Evolutionary conservation across 2,329 filamentous ascomycete species (phyloP).

Genomic region (Neophaeococcomyces aloes): DNA sequence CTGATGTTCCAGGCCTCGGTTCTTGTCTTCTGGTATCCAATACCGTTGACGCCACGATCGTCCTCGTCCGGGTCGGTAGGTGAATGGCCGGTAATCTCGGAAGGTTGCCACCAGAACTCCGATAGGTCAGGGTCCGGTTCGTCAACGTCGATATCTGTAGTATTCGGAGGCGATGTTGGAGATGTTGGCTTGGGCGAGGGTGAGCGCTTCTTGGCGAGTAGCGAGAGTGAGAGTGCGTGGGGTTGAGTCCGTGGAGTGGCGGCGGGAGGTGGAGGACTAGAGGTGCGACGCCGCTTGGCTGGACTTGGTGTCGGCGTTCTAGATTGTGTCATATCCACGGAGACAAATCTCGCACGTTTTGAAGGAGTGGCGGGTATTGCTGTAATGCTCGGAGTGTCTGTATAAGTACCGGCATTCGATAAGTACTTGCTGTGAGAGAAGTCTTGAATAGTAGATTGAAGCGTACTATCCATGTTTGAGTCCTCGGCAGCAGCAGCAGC

Average conservation of each 20-base stretch:
- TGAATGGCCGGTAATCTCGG: constrained; percentile 53
- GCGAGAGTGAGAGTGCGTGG: neutral
- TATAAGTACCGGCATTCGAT: neutral
- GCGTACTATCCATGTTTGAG: neutral
- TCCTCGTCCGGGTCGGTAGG: constrained; percentile 49
- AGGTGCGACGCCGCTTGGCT: neutral
- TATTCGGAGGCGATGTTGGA: neutral
- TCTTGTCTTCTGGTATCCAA: constrained; percentile 53
- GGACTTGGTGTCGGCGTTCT: neutral
- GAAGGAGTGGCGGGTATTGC: neutral
- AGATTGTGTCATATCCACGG: neutral
- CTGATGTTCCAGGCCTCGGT: constrained; percentile 47
- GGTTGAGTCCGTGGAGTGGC: neutral
- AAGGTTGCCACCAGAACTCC: constrained; percentile 43
- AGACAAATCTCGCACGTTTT: neutral
- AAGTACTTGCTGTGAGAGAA: neutral
- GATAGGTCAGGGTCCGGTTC: constrained; percentile 20
- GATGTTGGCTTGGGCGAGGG: neutral
- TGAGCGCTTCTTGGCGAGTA: neutral
- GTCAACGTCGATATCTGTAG: neutral
- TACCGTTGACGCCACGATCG: constrained; percentile 53
- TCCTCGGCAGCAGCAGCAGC: neutral
- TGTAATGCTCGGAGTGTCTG: neutral
- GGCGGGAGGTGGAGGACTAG: neutral
- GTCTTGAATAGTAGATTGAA: neutral